phyloP scores from a whole-genome alignment of 2,329 filamentous ascomycete species.

The Arthrocladium fulminans region DNA sequence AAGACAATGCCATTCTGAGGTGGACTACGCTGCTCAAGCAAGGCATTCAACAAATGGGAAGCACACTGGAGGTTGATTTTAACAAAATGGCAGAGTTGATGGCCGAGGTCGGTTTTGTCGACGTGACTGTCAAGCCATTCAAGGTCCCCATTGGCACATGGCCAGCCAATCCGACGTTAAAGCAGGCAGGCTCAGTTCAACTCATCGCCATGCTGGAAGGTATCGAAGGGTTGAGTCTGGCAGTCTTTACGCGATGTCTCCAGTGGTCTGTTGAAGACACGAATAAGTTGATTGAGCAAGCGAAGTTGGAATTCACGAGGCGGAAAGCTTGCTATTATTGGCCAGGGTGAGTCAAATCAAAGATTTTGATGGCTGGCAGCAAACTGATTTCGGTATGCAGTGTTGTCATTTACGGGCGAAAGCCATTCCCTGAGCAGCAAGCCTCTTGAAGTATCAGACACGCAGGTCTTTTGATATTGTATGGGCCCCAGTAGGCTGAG shows the following conservation, averaged over 20 bases:
- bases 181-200: constrained; percentile 18
- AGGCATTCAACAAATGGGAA: constrained; percentile 10
- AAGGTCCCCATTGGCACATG: constrained; percentile 24
- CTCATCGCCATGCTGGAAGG: constrained; percentile 14
- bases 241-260: constrained; percentile 22
- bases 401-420: constrained; percentile 6
- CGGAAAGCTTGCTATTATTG: constrained; percentile 8
- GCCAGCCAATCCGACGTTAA: constrained; percentile 25
- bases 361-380: background rate
- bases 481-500: no score
- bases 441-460: no score
- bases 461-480: background rate
- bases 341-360: constrained; percentile 3
- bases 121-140: constrained; percentile 10
- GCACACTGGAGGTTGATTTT: constrained; percentile 10
- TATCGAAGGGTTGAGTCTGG: constrained; percentile 13
- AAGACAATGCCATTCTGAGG: constrained; percentile 10
- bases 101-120: constrained; percentile 12
- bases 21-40: constrained; percentile 14
- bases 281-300: constrained; percentile 18
- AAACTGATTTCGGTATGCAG: background rate
- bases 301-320: constrained; percentile 12
- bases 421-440: no score
- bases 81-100: constrained; percentile 9
- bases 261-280: constrained; percentile 24